Conservation (phyloP, 2,329 filamentous ascomycete genomes). For the Fusarium palustre region DNA sequence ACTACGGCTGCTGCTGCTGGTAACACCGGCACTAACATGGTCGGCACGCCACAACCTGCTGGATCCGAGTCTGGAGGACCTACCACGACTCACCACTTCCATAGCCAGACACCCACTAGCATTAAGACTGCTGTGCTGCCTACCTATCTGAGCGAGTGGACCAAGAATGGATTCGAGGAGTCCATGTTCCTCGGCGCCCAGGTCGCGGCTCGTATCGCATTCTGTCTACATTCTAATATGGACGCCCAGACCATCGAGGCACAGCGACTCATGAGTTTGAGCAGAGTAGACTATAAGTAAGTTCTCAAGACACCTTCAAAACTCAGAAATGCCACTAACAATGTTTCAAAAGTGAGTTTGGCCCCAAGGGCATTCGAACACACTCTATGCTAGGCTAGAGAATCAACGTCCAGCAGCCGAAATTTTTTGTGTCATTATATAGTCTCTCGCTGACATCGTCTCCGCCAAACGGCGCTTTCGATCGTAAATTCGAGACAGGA, state of each 20-base stretch:
- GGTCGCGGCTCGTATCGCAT: constrained; percentile 76
- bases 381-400: constrained; percentile 64
- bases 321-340: constrained; percentile 23
- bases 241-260: constrained; percentile 64
- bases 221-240: constrained; percentile 67
- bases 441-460: constrained; percentile 15
- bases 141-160: constrained; percentile 92
- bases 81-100: constrained; percentile 62
- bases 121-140: constrained; percentile 84
- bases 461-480: constrained; percentile 13
- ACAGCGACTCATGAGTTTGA: constrained; percentile 68
- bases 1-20: constrained; percentile 75
- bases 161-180: constrained; percentile 83
- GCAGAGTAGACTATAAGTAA: constrained; percentile 71
- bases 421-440: constrained; percentile 35
- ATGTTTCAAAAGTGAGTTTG: constrained; percentile 59
- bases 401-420: not conserved
- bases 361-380: constrained; percentile 65
- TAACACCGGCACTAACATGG: constrained; percentile 56
- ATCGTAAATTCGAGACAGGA: constrained; percentile 36
- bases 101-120: constrained; percentile 80
- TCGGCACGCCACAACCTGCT: constrained; percentile 56
- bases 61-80: constrained; percentile 54
- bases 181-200: constrained; percentile 88
- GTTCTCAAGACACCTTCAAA: constrained; percentile 42